Evolutionary conservation across 2,329 filamentous ascomycete species (phyloP).

Genomic region (Elsinoe perseae): DNA sequence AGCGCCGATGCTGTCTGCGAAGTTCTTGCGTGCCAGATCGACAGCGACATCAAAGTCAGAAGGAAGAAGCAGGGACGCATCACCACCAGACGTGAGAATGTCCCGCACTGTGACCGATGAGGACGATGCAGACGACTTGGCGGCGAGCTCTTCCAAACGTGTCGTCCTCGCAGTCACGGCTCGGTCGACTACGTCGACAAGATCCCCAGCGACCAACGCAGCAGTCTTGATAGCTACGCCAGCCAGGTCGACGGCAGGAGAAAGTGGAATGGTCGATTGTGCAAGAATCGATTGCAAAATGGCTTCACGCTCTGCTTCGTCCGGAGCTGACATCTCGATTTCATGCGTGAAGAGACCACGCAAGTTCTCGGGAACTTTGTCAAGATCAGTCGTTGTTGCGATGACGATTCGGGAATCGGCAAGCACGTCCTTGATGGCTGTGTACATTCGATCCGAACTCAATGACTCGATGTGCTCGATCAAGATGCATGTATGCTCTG

Average conservation of each 20-base stretch:
- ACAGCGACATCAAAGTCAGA: constrained; percentile 87
- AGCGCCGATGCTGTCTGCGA: constrained; percentile 92
- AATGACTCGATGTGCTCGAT: constrained; percentile 85
- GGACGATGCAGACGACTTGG: constrained; percentile 33
- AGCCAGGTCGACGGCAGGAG: constrained; percentile 73
- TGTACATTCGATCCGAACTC: constrained; percentile 81
- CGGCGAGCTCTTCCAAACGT: constrained; percentile 66
- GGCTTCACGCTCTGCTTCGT: constrained; percentile 84
- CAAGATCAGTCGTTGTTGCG: constrained; percentile 89
- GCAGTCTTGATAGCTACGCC: constrained; percentile 91
- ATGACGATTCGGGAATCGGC: constrained; percentile 74
- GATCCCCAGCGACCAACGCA: constrained; percentile 84
- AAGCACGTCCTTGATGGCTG: constrained; percentile 75
- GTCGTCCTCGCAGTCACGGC: constrained; percentile 69
- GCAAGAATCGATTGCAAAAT: constrained; percentile 74
- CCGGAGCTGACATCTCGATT: constrained; percentile 84
- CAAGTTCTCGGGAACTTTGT: constrained; percentile 85
- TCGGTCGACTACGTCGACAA: constrained; percentile 89
- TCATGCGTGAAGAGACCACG: constrained; percentile 92
- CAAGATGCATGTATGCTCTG: constrained; percentile 75
- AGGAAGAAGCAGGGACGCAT: constrained; percentile 67
- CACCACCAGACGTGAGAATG: constrained; percentile 79
- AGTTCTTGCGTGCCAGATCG: constrained; percentile 92
- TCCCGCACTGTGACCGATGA: constrained; percentile 57
- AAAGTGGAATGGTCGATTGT: constrained; percentile 66